Base-by-base conservation (phyloP, 768 basidiomycete species). In the Trametes elegans region DNA sequence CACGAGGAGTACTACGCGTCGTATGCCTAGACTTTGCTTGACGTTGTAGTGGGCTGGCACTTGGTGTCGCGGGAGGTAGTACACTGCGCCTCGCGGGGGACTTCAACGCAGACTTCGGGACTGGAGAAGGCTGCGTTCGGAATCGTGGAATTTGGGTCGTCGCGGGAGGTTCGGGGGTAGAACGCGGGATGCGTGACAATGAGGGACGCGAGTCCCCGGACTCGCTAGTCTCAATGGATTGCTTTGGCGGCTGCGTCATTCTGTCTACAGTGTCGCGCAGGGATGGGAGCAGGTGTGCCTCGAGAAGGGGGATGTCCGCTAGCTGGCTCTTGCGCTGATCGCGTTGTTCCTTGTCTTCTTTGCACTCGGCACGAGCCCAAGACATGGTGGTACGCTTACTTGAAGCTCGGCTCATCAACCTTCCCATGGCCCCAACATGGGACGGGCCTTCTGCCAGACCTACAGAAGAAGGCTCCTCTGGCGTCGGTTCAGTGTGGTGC, bases 201-300 rank as follows among this genome's bases (percentile, higher is more conserved):
- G 7, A 27, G 3, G 28, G 6, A 1, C 34, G 23, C 8, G 14
- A n/a, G 1, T 47, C 50, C 1, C 10, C 11, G 14, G 7, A 18
- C 1, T 47, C 55, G 18, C 52, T 24, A 35, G n/a, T 28, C 18
- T 58, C 40, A 31, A 50, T 18, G 49, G 51, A 11, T 31, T 55
- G 40, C 44, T 40, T 56, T 13, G 61, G 53, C 7, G 67, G 63
- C 24, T 63, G 64, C 2, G 88, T 90, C 88, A 90, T 90, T 41
- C 81, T 79, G 61, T 85, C 79, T 32, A 90, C 78, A 0, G 88
- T 90, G 52, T 89, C 87, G 36, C 81, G 76, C 31, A 90, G 72
- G 16, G 86, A 84, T 8, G 88, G 88, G 32, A 90, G 67, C 4
- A 90, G 73, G 24, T 86, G 80, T 0, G 80, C 72, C 58, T 90